A percentile compares a stretch with the other conserved stretches of the same genome.
Conservation (phyloP, 345 rosid species). For the Populus simonii region DNA sequence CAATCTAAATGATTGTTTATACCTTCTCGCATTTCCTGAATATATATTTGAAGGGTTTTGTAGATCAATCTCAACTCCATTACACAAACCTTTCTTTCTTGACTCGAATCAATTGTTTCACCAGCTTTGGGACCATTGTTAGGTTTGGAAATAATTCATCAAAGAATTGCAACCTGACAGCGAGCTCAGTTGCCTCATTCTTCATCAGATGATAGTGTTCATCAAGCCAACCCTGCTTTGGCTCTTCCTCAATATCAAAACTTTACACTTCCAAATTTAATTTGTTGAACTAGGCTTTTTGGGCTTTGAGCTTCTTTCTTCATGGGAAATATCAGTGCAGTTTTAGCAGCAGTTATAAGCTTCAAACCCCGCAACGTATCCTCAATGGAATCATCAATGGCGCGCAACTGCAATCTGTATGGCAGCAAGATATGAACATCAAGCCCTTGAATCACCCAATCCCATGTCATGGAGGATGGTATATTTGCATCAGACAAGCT, state of each 20-base stretch:
- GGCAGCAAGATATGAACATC: conserved; percentile 53
- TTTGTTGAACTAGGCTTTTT: conserved; percentile 61
- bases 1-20: conserved; percentile 64
- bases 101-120: conserved; percentile 48
- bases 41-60: conserved; percentile 56
- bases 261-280: conserved; percentile 63
- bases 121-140: conserved; percentile 41
- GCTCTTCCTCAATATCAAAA: conserved; percentile 97
- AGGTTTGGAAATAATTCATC: conserved; percentile 55
- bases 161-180: conserved; percentile 75
- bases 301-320: conserved; percentile 67
- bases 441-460: no score
- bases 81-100: conserved; percentile 48
- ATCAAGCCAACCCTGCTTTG: conserved; percentile 98
- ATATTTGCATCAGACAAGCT: conserved; percentile 8
- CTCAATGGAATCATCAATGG: conserved; percentile 92
- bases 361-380: conserved; percentile 86
- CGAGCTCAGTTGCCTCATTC: conserved; percentile 80
- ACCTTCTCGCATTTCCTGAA: conserved; percentile 60
- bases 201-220: conserved; percentile 82
- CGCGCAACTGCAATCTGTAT: conserved; percentile 85
- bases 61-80: conserved; percentile 62
- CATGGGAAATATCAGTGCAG: conserved; percentile 45
- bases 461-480: no score
- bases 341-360: conserved; percentile 70